A percentile compares a stretch with the other conserved stretches of the same genome.
phyloP scores from a whole-genome alignment of 2,329 filamentous ascomycete species.

The Colletotrichum caudatum region DNA sequence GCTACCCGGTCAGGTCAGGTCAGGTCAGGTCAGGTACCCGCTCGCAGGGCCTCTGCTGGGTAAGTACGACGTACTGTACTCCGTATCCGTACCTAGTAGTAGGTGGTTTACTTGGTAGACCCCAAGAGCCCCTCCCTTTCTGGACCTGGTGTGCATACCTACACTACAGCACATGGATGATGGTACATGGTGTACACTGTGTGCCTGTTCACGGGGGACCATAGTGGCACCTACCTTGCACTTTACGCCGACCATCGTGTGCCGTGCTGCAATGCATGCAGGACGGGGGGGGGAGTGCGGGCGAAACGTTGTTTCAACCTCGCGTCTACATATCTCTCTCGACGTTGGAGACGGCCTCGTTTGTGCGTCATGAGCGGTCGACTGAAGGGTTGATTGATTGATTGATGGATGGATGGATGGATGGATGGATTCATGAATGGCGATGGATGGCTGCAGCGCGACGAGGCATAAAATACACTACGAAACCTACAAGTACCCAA shows the following conservation, averaged over 20 bases:
- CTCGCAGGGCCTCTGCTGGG: constrained; percentile 1
- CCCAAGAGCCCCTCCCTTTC: background rate
- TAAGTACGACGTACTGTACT: too few relatives aligned
- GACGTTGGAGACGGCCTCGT: background rate
- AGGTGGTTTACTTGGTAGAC: too few relatives aligned
- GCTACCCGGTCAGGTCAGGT: constrained; percentile 24
- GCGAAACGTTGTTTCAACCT: constrained; percentile 13
- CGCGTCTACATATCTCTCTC: background rate
- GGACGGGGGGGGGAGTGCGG: background rate
- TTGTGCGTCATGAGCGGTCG: background rate
- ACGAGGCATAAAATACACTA: constrained; percentile 1
- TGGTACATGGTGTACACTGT: background rate
- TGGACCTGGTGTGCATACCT: background rate
- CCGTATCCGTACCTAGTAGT: too few relatives aligned
- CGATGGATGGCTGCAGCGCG: too few relatives aligned
- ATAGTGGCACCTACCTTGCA: too few relatives aligned
- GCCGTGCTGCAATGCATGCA: background rate
- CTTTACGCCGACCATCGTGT: background rate
- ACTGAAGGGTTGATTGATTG: background rate
- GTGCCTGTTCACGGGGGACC: too few relatives aligned
- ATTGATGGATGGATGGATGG: too few relatives aligned
- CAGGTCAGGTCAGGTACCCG: constrained; percentile 21
- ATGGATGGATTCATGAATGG: too few relatives aligned
- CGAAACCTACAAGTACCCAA: too few relatives aligned
- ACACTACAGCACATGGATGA: background rate